Percentiles rank a stretch among this genome's conserved stretches.
Conservation (phyloP, 441 rosid genomes). For the Populus hybrid region DNA sequence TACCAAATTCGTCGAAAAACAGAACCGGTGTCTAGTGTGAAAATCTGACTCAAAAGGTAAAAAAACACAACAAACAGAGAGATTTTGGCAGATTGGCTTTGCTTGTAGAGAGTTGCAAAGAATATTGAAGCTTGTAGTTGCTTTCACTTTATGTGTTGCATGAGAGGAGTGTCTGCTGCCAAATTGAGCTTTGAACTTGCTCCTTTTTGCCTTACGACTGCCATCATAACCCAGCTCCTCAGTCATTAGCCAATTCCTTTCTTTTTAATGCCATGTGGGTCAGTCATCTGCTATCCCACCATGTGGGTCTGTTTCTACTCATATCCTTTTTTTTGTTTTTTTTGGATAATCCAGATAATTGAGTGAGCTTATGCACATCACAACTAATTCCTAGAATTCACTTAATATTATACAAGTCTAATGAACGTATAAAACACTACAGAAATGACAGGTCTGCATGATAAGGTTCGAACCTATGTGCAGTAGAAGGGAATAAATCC, state of each 20-base stretch:
- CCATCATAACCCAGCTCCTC: constrained; percentile 31
- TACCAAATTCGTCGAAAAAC: constrained; percentile 28
- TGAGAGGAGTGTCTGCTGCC: constrained; percentile 18
- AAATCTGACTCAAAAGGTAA: constrained; percentile 24
- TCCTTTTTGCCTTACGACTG: constrained; percentile 18
- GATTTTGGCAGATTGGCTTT: constrained; percentile 34
- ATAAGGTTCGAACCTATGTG: too few species aligned
- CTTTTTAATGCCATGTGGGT: constrained; percentile 18
- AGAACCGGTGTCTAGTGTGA: constrained; percentile 21
- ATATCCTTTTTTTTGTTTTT: too few species aligned
- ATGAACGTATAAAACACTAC: too few species aligned
- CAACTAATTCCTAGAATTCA: too few species aligned
- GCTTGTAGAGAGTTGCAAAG: constrained; percentile 55
- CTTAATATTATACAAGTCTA: too few species aligned
- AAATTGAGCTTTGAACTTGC: constrained; percentile 27
- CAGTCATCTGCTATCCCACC: constrained; percentile 5
- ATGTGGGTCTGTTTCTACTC: background rate
- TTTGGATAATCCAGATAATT: too few species aligned
- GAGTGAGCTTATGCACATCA: accelerated
- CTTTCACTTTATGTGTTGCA: constrained; percentile 38
- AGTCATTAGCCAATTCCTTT: constrained; percentile 19
- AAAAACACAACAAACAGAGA: constrained; percentile 10
- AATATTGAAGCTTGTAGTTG: constrained; percentile 22
- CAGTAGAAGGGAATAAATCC: too few species aligned
- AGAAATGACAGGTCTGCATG: accelerated